phyloP scores from a whole-genome alignment of 1,139 yeast genomes.

The Yamadazyma dendronema region DNA sequence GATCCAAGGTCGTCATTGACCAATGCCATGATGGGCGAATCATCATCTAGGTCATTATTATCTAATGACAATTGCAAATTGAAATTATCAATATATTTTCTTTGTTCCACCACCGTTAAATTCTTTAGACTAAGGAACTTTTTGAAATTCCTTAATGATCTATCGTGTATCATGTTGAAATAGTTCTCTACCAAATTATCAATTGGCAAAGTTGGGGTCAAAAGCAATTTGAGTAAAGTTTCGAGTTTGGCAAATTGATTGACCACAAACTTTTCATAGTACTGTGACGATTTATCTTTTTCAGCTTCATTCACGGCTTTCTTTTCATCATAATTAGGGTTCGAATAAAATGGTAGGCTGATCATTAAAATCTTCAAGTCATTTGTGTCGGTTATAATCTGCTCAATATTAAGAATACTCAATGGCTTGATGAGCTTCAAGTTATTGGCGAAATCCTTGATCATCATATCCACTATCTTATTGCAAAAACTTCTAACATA shows the following conservation, averaged over 20 bases:
- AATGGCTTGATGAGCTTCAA: conserved; percentile 65
- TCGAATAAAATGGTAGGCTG: conserved; percentile 47
- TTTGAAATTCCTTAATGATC: conserved; percentile 56
- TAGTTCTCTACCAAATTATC: conserved; percentile 65
- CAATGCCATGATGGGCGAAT: conserved; percentile 17
- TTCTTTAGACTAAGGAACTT: conserved; percentile 62
- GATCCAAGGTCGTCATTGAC: conserved; percentile 11
- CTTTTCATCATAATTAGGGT: conserved; percentile 27
- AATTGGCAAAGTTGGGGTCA: conserved; percentile 62
- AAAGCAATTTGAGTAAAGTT: conserved; percentile 60
- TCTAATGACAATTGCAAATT: conserved; percentile 54
- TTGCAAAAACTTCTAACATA: conserved; percentile 75
- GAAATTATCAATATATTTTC: conserved; percentile 59
- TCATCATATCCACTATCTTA: conserved; percentile 65
- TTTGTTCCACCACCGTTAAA: conserved; percentile 45
- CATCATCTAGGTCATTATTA: conserved; percentile 27
- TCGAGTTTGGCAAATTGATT: conserved; percentile 55
- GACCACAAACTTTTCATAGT: conserved; percentile 49
- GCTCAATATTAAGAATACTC: conserved; percentile 72
- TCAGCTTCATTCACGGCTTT: conserved; percentile 11
- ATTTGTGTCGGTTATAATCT: conserved; percentile 70
- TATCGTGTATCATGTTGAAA: conserved; percentile 67
- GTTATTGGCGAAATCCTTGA: conserved; percentile 55
- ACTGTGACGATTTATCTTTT: conserved; percentile 6
- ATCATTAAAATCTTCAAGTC: conserved; percentile 57